phyloP scores from a whole-genome alignment of 208 protist species.

The Leishmania guyanensis region DNA sequence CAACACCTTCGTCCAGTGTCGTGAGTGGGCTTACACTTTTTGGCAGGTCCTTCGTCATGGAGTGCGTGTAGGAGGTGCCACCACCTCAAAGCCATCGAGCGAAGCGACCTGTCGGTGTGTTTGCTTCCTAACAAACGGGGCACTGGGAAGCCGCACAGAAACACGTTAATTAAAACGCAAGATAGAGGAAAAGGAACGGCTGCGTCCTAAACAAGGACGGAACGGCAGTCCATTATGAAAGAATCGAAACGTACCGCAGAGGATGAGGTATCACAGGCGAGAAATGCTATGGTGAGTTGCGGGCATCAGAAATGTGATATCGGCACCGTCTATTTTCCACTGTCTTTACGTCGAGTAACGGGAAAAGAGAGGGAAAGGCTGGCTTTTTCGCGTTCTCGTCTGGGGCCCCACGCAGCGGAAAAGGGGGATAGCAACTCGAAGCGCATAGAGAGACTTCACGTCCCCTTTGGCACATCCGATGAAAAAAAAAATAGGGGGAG shows the following conservation, averaged over 20 bases:
- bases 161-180: not conserved
- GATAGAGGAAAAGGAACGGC: not conserved
- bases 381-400: not conserved
- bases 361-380: not conserved
- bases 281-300: not conserved
- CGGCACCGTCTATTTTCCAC: not conserved
- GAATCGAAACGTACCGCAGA: not conserved
- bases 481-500: not conserved
- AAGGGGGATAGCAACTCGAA: too few species aligned
- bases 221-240: not conserved
- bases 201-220: not conserved
- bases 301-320: not conserved
- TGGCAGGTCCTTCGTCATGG: not conserved
- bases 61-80: not conserved
- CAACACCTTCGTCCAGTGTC: not conserved
- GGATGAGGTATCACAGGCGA: not conserved
- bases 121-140: not conserved
- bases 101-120: not conserved
- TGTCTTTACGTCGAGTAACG: not conserved
- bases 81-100: too few species aligned
- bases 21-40: too few species aligned
- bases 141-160: not conserved
- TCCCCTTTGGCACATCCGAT: not conserved
- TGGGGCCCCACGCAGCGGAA: not conserved
- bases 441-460: not conserved